These are phyloP conservation scores for Rhizopus arrhizus DNA, from an alignment of 371 early-diverging fungal species.

Conservation along the genomic window DNA sequence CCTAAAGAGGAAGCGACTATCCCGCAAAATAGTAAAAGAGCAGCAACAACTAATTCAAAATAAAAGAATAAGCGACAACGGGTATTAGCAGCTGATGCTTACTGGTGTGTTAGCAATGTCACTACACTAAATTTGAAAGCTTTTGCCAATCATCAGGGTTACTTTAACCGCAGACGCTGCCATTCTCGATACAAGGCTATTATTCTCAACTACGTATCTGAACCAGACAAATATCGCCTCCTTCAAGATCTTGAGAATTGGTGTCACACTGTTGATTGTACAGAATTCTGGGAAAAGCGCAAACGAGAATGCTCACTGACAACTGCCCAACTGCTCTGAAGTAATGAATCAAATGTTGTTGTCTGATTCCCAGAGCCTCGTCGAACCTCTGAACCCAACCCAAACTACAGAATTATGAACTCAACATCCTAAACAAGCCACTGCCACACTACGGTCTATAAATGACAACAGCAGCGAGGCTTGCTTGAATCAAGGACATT, in stretches of 20 bases:
- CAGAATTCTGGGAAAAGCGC: slow-evolving; percentile 10
- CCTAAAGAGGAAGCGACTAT: too few relatives aligned
- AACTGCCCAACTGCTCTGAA: slow-evolving; percentile 14
- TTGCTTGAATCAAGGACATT: slow-evolving; percentile 9
- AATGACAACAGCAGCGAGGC: neutral
- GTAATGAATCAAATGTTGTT: slow-evolving; percentile 10
- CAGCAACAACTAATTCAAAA: slow-evolving; percentile 3
- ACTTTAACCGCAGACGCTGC: slow-evolving; percentile 10
- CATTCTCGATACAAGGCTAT: slow-evolving; percentile 12
- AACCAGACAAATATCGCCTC: slow-evolving; percentile 13
- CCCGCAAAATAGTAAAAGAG: slow-evolving; percentile 8
- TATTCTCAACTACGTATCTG: slow-evolving; percentile 4
- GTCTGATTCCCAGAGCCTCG: slow-evolving; percentile 11
- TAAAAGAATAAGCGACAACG: slow-evolving; percentile 11
- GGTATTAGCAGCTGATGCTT: slow-evolving; percentile 14
- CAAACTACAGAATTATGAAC: slow-evolving; percentile 5
- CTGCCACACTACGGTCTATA: slow-evolving; percentile 2
- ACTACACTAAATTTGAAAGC: slow-evolving; percentile 6
- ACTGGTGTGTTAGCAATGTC: slow-evolving; percentile 9
- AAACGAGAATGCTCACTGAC: slow-evolving; percentile 10
- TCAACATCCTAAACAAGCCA: slow-evolving; percentile 6
- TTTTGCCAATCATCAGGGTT: slow-evolving; percentile 7
- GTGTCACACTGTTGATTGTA: slow-evolving; percentile 7
- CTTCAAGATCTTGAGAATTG: slow-evolving; percentile 11
- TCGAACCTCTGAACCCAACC: slow-evolving; percentile 6